These are phyloP conservation scores for Colletotrichum tanaceti DNA, from an alignment of 2,329 filamentous ascomycete species.

Conservation along the genomic window DNA sequence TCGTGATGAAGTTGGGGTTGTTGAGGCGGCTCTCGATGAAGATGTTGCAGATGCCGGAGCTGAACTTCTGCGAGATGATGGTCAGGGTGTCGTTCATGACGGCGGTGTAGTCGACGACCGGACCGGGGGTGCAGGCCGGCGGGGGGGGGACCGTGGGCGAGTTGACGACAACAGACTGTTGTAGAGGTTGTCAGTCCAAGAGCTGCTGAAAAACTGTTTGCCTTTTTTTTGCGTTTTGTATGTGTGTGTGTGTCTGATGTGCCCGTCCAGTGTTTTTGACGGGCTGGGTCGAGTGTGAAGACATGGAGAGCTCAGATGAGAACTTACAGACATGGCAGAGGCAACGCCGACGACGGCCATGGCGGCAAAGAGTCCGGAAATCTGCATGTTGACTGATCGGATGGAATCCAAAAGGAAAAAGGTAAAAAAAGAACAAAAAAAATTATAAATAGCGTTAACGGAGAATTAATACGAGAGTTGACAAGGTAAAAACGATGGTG, in stretches of 20 bases:
- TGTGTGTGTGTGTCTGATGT: too few species aligned
- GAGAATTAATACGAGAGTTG: too few species aligned
- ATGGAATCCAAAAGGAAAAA: neutral
- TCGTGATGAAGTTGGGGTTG: conserved; percentile 20
- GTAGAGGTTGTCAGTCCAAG: conserved; percentile 2
- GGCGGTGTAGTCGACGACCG: conserved; percentile 26
- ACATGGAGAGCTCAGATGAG: neutral
- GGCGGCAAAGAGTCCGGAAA: conserved; percentile 26
- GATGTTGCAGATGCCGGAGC: conserved; percentile 39
- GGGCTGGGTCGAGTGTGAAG: too few species aligned
- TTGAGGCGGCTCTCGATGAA: conserved; percentile 7
- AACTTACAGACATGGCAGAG: conserved; percentile 27
- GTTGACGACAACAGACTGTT: too few species aligned
- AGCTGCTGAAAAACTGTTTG: too few species aligned
- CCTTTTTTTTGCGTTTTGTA: too few species aligned
- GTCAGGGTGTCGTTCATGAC: conserved; percentile 27
- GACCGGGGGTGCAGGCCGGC: conserved; percentile 24
- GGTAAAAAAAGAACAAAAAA: too few species aligned
- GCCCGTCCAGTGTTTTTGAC: too few species aligned
- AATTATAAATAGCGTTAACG: too few species aligned
- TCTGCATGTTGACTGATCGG: conserved; percentile 28
- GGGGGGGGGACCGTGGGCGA: too few species aligned
- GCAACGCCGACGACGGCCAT: conserved; percentile 25
- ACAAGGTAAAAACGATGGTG: conserved; percentile 18
- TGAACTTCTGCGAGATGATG: conserved; percentile 16